Conservation (phyloP, 768 basidiomycete species). For the Asterophora lycoperdoides region DNA sequence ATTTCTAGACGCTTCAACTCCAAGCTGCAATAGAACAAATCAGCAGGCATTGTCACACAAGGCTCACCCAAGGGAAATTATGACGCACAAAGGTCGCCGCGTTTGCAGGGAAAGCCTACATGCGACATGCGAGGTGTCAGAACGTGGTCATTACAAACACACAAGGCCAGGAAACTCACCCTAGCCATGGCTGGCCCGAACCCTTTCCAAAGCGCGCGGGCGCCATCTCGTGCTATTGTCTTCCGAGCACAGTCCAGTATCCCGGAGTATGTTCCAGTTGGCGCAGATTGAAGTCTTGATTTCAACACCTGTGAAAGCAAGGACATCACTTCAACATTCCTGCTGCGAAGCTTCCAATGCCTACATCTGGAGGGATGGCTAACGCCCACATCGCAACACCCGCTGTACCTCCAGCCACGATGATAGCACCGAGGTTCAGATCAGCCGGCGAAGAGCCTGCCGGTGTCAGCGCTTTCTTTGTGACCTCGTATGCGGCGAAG, state of each 20-base stretch:
- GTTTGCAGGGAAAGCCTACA: slow-evolving; percentile 92
- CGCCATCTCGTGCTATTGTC: slow-evolving; percentile 86
- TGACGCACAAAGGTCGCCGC: slow-evolving; percentile 84
- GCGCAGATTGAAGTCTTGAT: slow-evolving; percentile 93
- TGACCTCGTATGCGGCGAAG: slow-evolving; percentile 95
- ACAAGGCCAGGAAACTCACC: slow-evolving; percentile 38
- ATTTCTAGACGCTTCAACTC: slow-evolving; percentile 88
- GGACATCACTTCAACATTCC: neutral
- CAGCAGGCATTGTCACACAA: neutral
- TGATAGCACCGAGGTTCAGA: slow-evolving; percentile 80
- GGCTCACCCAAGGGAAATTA: slow-evolving; percentile 5
- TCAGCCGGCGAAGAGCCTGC: slow-evolving; percentile 74
- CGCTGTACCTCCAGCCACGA: slow-evolving; percentile 89
- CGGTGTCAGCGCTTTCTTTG: slow-evolving; percentile 83
- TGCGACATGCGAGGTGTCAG: neutral
- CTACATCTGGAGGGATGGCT: slow-evolving; percentile 94
- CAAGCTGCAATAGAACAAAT: slow-evolving; percentile 51
- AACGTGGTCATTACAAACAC: neutral
- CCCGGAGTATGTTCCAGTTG: slow-evolving; percentile 95
- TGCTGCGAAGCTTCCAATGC: slow-evolving; percentile 23
- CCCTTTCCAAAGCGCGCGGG: slow-evolving; percentile 90
- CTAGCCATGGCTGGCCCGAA: slow-evolving; percentile 96
- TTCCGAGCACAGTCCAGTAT: slow-evolving; percentile 90
- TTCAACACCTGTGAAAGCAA: slow-evolving; percentile 71
- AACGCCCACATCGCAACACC: slow-evolving; percentile 98